Evolutionary conservation across 2,329 filamentous ascomycete genomes (phyloP).

Genomic region (Penicillium hesseltinei): DNA sequence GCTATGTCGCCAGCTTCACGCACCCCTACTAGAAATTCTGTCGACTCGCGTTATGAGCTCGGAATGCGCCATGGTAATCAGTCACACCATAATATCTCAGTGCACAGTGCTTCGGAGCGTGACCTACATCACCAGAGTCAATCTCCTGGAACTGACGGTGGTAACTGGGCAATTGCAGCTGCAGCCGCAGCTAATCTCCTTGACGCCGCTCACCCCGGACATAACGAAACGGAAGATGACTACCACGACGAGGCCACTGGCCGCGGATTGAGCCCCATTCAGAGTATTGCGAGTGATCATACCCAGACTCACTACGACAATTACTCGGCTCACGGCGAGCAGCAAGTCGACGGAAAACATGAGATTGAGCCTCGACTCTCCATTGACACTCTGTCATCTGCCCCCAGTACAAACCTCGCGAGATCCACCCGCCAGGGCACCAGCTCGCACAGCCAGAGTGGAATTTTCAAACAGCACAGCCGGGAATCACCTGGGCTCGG

Average conservation of each 20-base stretch:
- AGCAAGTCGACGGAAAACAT: constrained; percentile 55
- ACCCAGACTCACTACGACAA: constrained; percentile 57
- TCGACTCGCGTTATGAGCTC: constrained; percentile 52
- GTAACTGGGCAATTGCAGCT: constrained; percentile 40
- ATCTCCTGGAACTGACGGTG: constrained; percentile 33
- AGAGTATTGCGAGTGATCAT: constrained; percentile 84
- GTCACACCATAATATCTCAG: constrained; percentile 52
- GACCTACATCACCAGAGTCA: constrained; percentile 43
- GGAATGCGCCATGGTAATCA: constrained; percentile 65
- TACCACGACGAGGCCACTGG: constrained; percentile 62
- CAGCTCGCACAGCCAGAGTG: constrained; percentile 51
- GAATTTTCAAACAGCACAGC: constrained; percentile 48
- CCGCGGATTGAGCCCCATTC: constrained; percentile 80
- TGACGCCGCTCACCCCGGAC: constrained; percentile 43
- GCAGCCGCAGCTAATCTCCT: constrained; percentile 40
- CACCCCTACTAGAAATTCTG: constrained; percentile 57
- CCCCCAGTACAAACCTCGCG: constrained; percentile 57
- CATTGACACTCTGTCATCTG: constrained; percentile 57
- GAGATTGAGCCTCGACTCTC: constrained; percentile 52
- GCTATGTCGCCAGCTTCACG: constrained; percentile 60
- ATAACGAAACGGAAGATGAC: constrained; percentile 51
- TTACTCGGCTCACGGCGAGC: constrained; percentile 7
- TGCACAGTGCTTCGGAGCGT: constrained; percentile 45
- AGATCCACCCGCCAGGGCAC: constrained; percentile 54
- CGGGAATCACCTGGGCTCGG: constrained; percentile 37